Percentiles rank a stretch among this genome's conserved stretches.
These are phyloP conservation scores for Epichloe coenophiala DNA, from an alignment of 2,329 filamentous ascomycete species.

Conservation along the genomic window DNA sequence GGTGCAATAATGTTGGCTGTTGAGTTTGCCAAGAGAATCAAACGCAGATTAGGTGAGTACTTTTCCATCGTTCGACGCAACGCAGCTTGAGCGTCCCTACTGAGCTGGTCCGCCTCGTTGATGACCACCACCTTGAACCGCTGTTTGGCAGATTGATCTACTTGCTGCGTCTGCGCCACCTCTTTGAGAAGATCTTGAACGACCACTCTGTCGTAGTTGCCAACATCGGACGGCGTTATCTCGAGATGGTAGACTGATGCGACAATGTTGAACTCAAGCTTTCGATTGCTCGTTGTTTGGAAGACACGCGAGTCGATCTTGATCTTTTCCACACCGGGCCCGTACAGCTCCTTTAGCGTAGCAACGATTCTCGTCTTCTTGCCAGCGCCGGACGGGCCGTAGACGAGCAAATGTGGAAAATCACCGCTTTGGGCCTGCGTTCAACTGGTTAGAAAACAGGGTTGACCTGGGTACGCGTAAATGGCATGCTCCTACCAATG, in stretches of 20 bases:
- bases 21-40: slow-evolving; percentile 89
- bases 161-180: slow-evolving; percentile 96
- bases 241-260: slow-evolving; percentile 95
- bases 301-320: slow-evolving; percentile 97
- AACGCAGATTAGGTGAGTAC: slow-evolving; percentile 84
- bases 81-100: slow-evolving; percentile 87
- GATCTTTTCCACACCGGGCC: slow-evolving; percentile 97
- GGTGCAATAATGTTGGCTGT: slow-evolving; percentile 99
- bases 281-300: slow-evolving; percentile 88
- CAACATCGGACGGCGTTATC: slow-evolving; percentile 94
- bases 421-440: slow-evolving; percentile 84
- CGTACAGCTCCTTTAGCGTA: slow-evolving; percentile 88
- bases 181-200: slow-evolving; percentile 94
- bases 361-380: slow-evolving; percentile 97
- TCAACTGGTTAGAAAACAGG: background rate
- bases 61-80: slow-evolving; percentile 97
- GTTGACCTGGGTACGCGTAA: background rate
- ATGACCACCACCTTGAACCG: slow-evolving; percentile 98
- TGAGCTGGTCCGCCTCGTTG: slow-evolving; percentile 94
- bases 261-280: slow-evolving; percentile 98
- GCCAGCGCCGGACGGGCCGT: slow-evolving; percentile 88
- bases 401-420: slow-evolving; percentile 94
- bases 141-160: slow-evolving; percentile 83
- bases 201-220: slow-evolving; percentile 90
- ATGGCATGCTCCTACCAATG: slow-evolving; percentile 49